Base-by-base conservation (phyloP, 805 yeast species). In the Candida ponderosae region DNA sequence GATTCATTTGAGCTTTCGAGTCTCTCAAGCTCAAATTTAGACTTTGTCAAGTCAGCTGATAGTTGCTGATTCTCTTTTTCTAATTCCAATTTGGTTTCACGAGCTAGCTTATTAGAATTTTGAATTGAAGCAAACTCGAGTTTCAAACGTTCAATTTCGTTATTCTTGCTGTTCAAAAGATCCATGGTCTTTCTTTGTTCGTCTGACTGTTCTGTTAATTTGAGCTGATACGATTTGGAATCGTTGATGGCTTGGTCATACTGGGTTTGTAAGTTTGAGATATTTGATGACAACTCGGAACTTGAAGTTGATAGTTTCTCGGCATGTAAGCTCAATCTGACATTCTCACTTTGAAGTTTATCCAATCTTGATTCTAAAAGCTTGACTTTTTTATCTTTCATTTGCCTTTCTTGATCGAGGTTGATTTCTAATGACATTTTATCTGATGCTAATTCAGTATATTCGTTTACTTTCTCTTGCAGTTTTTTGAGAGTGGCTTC, bases 1-100 rank as follows among this genome's bases (percentile, higher is more conserved):
- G 42, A 29, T 74, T 66, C 4, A 72, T 37, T 36, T 74, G 76
- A 37, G 6, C 64, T 72, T 26, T 56, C 56, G 6, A 64, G 45
- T 28, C 61, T 54, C 37, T 67, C 66, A 18, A 61, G 46, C 31
- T 56, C 60, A 30, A 66, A 45, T 40, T 59, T 53, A 8, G 51
- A 43, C 26, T 59, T 53, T 31, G 54, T 31, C 41, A 50, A 36
- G 45, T 46, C 38, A 41, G 40, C 55, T 46, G 37, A 56, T 29
- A 6, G 43, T 38, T 38, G 11, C 2, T 67, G 72, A 6, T 56
- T 47, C 16, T 58, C 51, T 13, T 53, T 57, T 41, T 54, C 71
- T 30, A 59, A 58, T 2, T 67, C 69, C 30, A 70, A 48, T 19
- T 70, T 42, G 18, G 56, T 48, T 33, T 62, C 58, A 36, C 80